Percentiles rank a stretch among this genome's conserved stretches.
Conservation (phyloP, 768 basidiomycete species). For the Agaricus sinodeliciosus region DNA sequence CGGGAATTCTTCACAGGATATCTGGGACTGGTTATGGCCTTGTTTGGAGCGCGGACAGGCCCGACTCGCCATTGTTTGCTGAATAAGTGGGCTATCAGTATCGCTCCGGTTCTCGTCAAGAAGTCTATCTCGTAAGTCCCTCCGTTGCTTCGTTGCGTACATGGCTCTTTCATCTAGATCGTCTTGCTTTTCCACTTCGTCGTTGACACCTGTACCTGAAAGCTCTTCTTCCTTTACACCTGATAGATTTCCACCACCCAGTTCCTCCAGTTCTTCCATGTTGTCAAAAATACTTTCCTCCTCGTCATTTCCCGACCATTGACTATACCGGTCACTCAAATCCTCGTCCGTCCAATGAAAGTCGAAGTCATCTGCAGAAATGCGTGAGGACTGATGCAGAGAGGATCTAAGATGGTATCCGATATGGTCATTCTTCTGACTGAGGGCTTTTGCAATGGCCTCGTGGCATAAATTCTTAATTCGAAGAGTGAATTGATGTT, state of each 20-base stretch:
- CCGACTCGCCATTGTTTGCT: no score
- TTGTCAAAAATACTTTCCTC: background rate
- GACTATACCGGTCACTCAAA: background rate
- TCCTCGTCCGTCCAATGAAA: background rate
- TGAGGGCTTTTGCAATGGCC: background rate
- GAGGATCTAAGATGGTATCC: background rate
- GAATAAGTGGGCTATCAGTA: no score
- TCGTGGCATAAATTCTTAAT: constrained; percentile 42
- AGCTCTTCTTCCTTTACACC: no score
- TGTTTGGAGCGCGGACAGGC: no score
- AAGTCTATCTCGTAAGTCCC: no score
- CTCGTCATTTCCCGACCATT: background rate
- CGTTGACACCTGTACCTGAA: no score
- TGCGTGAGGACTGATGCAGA: background rate
- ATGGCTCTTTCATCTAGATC: no score
- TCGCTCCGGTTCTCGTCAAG: no score
- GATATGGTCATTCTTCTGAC: background rate
- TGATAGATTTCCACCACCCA: background rate
- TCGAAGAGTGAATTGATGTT: constrained; percentile 10
- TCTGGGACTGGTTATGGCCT: no score
- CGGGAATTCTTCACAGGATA: no score
- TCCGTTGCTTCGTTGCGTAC: no score
- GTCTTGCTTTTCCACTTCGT: no score
- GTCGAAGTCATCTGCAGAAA: background rate
- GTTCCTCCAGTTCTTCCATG: background rate